phyloP scores from a whole-genome alignment of 2,329 filamentous ascomycete species.

The Trichoderma brevicompactum region DNA sequence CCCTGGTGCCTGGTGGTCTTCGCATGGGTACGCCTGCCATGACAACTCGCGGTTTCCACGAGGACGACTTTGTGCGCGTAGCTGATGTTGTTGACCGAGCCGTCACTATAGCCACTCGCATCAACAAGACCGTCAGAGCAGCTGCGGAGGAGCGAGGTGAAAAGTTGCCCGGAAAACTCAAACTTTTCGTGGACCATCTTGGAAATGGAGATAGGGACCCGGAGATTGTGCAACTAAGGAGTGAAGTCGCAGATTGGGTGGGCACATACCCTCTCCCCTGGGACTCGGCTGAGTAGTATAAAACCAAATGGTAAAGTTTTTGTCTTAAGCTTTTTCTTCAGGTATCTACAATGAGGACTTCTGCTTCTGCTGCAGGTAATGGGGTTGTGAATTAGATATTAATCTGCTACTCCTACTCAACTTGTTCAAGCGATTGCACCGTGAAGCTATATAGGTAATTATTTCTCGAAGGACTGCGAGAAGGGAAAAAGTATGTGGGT shows the following conservation, averaged over 20 bases:
- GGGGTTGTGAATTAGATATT: not conserved
- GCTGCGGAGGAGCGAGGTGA: constrained; percentile 69
- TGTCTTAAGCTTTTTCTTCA: not conserved
- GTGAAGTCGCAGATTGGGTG: constrained; percentile 79
- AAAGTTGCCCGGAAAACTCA: constrained; percentile 67
- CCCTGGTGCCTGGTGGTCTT: constrained; percentile 88
- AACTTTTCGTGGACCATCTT: constrained; percentile 69
- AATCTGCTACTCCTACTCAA: not conserved
- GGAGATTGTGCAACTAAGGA: constrained; percentile 73
- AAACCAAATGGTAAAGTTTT: not conserved
- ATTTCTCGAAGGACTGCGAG: not conserved
- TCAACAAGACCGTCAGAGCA: constrained; percentile 74
- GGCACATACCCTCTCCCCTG: constrained; percentile 74
- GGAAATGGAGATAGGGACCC: constrained; percentile 68
- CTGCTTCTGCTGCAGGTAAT: not conserved
- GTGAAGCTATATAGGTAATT: not conserved
- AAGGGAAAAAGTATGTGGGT: too few species aligned
- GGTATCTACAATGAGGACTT: not conserved
- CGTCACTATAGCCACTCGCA: constrained; percentile 75
- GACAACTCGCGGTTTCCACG: constrained; percentile 92
- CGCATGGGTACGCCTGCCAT: constrained; percentile 96
- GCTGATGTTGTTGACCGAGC: constrained; percentile 85
- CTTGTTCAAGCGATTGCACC: not conserved
- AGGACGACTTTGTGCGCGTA: constrained; percentile 85
- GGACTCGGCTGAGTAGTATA: constrained; percentile 48